Evolutionary conservation across 306 rosid species (phyloP).

Genomic region (Ceratonia siliqua): DNA sequence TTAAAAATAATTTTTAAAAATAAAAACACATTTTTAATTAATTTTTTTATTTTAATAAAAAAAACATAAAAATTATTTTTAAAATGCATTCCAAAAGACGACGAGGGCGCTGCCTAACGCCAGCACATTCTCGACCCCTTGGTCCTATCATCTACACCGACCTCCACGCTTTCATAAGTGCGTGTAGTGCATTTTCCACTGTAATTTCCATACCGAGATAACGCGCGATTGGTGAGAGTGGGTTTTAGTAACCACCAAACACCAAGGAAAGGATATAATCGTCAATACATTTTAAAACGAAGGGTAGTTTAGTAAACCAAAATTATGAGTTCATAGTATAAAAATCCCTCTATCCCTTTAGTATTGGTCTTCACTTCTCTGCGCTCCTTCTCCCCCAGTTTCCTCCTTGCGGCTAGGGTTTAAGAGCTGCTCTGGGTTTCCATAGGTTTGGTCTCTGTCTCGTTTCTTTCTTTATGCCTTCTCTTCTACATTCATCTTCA

Average conservation of each 20-base stretch:
- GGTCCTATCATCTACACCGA: not conserved
- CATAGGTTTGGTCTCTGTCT: not conserved
- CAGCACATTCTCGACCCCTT: not conserved
- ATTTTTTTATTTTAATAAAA: too few species aligned
- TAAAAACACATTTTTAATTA: too few species aligned
- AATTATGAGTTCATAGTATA: not conserved
- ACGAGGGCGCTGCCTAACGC: not conserved
- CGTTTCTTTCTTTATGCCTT: not conserved
- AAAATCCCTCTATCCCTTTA: constrained; percentile 13
- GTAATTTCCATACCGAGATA: too few species aligned
- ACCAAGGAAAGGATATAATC: too few species aligned
- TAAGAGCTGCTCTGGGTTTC: not conserved
- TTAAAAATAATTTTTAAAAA: too few species aligned
- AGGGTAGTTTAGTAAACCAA: constrained; percentile 1
- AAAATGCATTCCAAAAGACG: too few species aligned
- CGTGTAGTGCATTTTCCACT: not conserved
- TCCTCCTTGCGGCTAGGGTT: constrained; percentile 29
- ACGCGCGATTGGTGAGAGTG: not conserved
- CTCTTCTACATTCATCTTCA: not conserved
- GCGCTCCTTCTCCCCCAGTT: not conserved
- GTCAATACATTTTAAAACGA: not conserved
- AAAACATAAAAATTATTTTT: too few species aligned
- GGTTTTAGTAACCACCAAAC: not conserved
- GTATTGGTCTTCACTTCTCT: not conserved
- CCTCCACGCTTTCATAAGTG: not conserved